phyloP scores from a whole-genome alignment of 805 yeast genomes.

The Priceomyces medius region DNA sequence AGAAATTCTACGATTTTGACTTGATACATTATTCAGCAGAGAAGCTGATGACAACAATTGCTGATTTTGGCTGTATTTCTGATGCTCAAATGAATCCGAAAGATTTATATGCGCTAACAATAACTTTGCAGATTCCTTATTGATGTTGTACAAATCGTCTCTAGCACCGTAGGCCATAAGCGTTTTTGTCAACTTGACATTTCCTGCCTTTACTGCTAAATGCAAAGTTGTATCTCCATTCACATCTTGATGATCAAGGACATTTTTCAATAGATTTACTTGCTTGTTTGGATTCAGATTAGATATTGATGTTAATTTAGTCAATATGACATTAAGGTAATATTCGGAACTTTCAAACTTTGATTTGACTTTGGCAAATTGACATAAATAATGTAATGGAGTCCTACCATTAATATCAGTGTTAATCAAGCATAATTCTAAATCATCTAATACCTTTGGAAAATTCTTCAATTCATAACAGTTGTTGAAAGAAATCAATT shows the following conservation, averaged over 20 bases:
- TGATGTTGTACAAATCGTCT: conserved; percentile 46
- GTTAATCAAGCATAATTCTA: conserved; percentile 75
- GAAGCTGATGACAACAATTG: conserved; percentile 1
- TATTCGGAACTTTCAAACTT: conserved; percentile 79
- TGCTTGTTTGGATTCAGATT: conserved; percentile 42
- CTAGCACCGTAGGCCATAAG: conserved; percentile 83
- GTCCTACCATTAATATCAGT: conserved; percentile 74
- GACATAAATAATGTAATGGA: conserved; percentile 82
- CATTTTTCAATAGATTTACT: conserved; percentile 57
- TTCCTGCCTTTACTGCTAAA: conserved; percentile 68
- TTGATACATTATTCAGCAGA: background rate
- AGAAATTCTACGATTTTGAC: background rate
- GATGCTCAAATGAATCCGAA: conserved; percentile 8
- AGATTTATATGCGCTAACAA: conserved; percentile 41
- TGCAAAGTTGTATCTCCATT: conserved; percentile 87
- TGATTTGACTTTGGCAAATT: conserved; percentile 61
- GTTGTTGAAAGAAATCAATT: conserved; percentile 84
- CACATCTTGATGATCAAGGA: conserved; percentile 73
- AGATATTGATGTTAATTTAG: conserved; percentile 58
- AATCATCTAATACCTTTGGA: conserved; percentile 70
- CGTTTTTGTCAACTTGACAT: conserved; percentile 70
- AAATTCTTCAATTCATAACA: conserved; percentile 80
- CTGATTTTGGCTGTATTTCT: background rate
- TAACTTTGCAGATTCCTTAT: conserved; percentile 45
- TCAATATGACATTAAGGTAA: conserved; percentile 73